Evolutionary conservation across 345 rosid genomes (phyloP), one percentile per base, ranked within the genome.

Genomic region (Euphorbia lathyris): DNA sequence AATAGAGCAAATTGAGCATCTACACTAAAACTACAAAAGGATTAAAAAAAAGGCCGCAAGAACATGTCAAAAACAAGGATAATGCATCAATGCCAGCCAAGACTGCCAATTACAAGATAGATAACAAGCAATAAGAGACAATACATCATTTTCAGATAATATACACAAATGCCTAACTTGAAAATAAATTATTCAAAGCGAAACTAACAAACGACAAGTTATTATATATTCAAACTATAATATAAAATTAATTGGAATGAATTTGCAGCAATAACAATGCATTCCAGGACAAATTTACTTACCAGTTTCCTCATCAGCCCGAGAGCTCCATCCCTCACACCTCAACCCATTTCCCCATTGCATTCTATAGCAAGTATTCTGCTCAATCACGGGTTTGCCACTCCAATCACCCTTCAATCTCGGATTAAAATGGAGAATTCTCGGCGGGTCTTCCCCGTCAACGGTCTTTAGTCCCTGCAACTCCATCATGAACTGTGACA

Each of bases 401-500:
- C 97, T 91, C 92, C 97, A 93, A 75, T 93, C 98, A 61, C 98
- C 98, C 30, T 84, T 93, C 6, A 93, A 79, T 84, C 98, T 82
- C 12, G 98, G 97, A 69, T 93, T 93, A 48, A 93, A 88, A 77
- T 91, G 98, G 62, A 93, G 75, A 71, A 93, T 83, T 80, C 91
- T 76, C 10, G 97, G 98, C 19, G 98, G 97, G 58, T 91, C 98
- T 87, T 93, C 98, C 14, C 98, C 96, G 48, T 93, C 97, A 76
- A 88, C 96, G 19, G 85, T 76, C 73, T 86, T 93, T 79, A 93
- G 80, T 11, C 98, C 96, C 82, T 84, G 98, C 70, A 93, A 67
- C 86, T 93, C 98, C 78, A 93, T 72, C 73, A 86, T 83, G 68
- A 91, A 93, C 94, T 93, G 98, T 0, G 97, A 91, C 29, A 89